These are phyloP conservation scores for Moricandia moricandioides DNA, from an alignment of 345 rosid genomes.

Conservation along the genomic window DNA sequence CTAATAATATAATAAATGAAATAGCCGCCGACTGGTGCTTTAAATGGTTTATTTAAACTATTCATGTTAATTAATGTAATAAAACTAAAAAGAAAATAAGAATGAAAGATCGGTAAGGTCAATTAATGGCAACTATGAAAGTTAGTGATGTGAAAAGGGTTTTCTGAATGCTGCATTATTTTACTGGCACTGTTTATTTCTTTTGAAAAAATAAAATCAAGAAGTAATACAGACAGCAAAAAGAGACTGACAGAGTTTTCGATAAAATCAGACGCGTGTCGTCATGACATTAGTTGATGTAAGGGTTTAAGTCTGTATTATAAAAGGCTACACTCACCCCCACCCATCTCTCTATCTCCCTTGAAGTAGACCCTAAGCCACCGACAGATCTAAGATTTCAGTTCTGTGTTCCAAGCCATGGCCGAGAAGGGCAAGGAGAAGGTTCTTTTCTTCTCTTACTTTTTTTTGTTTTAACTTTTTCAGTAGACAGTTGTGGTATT, in stretches of 20 bases:
- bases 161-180: constrained; percentile 18
- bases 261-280: constrained; percentile 33
- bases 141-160: constrained; percentile 27
- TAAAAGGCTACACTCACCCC: constrained; percentile 26
- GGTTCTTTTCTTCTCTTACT: constrained; percentile 17
- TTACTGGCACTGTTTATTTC: neutral
- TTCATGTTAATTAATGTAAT: neutral
- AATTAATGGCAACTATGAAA: constrained; percentile 29
- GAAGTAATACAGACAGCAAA: neutral
- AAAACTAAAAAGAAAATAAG: constrained; percentile 1
- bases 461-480: neutral
- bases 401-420: constrained; percentile 33
- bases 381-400: constrained; percentile 34
- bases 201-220: neutral
- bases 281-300: neutral
- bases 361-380: constrained; percentile 38
- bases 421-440: constrained; percentile 42
- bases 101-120: constrained; percentile 6
- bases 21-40: neutral
- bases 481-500: constrained; percentile 3
- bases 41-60: neutral
- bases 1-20: neutral
- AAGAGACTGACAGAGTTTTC: constrained; percentile 10
- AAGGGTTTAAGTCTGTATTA: constrained; percentile 13
- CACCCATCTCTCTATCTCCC: constrained; percentile 27